Evolutionary conservation across 78 protist species (phyloP), one percentile per base, ranked within the genome.

Genomic region (Mantamonas sphyraenae): DNA sequence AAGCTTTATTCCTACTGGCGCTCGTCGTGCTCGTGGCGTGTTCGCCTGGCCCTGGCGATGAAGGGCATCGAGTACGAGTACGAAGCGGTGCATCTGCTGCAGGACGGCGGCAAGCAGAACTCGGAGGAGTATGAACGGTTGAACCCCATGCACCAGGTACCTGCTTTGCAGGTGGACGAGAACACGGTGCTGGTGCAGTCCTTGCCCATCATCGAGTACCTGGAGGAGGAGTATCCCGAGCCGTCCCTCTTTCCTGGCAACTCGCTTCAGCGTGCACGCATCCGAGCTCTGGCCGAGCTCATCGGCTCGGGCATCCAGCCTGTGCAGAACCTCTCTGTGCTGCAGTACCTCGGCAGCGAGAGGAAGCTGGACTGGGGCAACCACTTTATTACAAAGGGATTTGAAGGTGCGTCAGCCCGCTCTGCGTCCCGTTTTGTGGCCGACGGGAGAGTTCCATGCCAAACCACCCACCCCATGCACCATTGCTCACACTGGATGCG

Each of bases 21-120:
- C 55, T 71, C 82, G 64, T 81, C 90, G 39, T 83, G 90, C 64
- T 78, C 86, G 24, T 89, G 88, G 89, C 84, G 94, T 56, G 86
- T 89, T 19, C 85, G 94, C 71, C 51, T 74, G 9, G 82, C 80
- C 1, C 76, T 78, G 7, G 26, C 10, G n/a, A 19, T 65, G 58
- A 68, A 74, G 64, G 73, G 33, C 33, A 42, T 80, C 24, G 60
- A 45, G 20, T 78, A 71, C 37, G 72, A 69, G 28, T 71, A 69
- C 55, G 17, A 4, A 8, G 51, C 86, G 31, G 55, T 89, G 30
- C 73, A 84, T 56, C 73, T 89, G 34, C 33, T 89, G 7, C 83
- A 89, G 50, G 70, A 74, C 22, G n/a, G n/a, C n/a, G n/a, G n/a
- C n/a, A 71, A 69, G 33, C 64, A 74, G 71, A 61, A 28, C 30